phyloP scores from a whole-genome alignment of 345 rosid genomes.

The Conringia planisiliqua region DNA sequence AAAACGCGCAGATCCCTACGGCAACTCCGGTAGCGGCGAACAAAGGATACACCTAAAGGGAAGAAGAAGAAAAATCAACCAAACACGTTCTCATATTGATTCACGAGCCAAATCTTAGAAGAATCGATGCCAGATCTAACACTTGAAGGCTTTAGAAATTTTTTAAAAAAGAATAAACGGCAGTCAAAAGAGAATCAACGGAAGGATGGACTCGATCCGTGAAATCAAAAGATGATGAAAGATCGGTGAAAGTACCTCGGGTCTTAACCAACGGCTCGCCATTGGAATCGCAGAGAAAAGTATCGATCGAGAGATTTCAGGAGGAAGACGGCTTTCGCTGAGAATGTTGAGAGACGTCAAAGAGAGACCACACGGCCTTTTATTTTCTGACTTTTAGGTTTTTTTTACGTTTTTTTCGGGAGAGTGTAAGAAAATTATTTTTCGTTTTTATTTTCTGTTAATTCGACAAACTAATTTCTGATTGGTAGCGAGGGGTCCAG shows the following conservation, averaged over 20 bases:
- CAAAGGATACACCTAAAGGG: constrained; percentile 73
- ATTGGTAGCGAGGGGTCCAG: constrained; percentile 18
- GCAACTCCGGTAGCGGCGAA: constrained; percentile 89
- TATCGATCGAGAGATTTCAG: neutral
- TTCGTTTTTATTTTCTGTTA: neutral
- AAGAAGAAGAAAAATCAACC: neutral
- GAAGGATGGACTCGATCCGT: neutral
- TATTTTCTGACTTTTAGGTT: constrained; percentile 29
- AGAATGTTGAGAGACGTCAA: constrained; percentile 8
- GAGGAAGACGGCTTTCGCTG: constrained; percentile 27
- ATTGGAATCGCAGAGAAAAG: constrained; percentile 32
- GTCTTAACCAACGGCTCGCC: constrained; percentile 76
- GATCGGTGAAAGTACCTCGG: constrained; percentile 49
- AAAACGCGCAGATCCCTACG: constrained; percentile 82
- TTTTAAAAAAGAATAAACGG: neutral
- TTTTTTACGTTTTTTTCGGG: constrained; percentile 14
- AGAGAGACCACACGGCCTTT: neutral
- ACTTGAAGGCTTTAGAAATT: neutral
- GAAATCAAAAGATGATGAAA: neutral
- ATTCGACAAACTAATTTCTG: neutral
- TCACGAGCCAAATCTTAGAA: neutral
- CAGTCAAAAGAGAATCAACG: neutral
- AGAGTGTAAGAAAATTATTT: neutral
- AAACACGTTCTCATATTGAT: neutral
- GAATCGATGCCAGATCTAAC: constrained; percentile 24